Conservation (phyloP, 768 basidiomycete species). For the Dioszegia crocea region DNA sequence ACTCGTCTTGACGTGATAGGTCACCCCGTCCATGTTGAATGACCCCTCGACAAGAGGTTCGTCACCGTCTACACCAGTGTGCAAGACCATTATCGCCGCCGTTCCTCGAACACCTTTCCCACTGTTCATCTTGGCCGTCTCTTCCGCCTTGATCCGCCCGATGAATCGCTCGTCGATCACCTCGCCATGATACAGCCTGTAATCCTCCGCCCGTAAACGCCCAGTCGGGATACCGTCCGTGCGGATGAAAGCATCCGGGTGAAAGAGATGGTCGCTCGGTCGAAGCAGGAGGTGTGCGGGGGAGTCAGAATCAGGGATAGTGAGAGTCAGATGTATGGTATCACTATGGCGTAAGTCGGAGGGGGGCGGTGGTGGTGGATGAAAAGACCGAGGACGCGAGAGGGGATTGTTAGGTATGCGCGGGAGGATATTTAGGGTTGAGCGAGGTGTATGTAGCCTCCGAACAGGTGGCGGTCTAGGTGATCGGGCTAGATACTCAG, state of each 20-base stretch:
- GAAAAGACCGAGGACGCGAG: constrained; percentile 29
- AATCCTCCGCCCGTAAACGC: constrained; percentile 62
- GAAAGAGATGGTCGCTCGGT: constrained; percentile 72
- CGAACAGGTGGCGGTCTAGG: constrained; percentile 39
- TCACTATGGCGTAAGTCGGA: constrained; percentile 63
- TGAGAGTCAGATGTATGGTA: constrained; percentile 65
- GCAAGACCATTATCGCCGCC: constrained; percentile 71
- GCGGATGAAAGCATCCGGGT: constrained; percentile 69
- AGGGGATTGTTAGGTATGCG: constrained; percentile 52
- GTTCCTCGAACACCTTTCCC: constrained; percentile 58
- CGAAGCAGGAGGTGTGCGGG: constrained; percentile 68
- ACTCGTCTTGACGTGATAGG: constrained; percentile 67
- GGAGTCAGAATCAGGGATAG: constrained; percentile 56
- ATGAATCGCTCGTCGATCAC: constrained; percentile 59
- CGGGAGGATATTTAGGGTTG: constrained; percentile 60
- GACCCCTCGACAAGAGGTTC: constrained; percentile 70
- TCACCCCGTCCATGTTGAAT: constrained; percentile 64
- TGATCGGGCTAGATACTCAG: constrained; percentile 27
- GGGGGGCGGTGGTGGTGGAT: constrained; percentile 47
- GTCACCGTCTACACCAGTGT: constrained; percentile 57
- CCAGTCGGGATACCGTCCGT: constrained; percentile 57
- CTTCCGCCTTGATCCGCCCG: constrained; percentile 49
- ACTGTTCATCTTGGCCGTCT: constrained; percentile 31
- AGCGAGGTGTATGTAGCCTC: constrained; percentile 53
- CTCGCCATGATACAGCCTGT: constrained; percentile 65